Percentiles rank a stretch among this genome's conserved stretches.
phyloP scores from a whole-genome alignment of 306 rosid species.

The Rosa rugosa region DNA sequence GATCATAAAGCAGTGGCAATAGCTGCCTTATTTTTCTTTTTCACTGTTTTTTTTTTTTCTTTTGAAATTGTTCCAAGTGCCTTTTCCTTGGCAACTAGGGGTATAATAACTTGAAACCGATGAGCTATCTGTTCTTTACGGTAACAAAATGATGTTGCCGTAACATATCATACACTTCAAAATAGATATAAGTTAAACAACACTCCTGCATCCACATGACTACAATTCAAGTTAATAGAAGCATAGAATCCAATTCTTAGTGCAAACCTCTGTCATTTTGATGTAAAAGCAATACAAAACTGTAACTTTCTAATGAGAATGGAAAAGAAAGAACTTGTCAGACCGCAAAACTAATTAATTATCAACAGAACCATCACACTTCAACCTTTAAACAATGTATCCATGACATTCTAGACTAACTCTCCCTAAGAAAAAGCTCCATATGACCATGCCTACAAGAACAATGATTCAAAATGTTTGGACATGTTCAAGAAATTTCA shows the following conservation, averaged over 20 bases:
- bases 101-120: neutral
- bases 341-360: neutral
- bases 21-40: neutral
- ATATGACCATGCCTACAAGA: slow-evolving; percentile 7
- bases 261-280: neutral
- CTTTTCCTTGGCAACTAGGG: neutral
- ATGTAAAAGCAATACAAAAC: neutral
- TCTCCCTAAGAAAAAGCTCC: neutral
- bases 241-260: neutral
- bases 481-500: neutral
- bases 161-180: neutral
- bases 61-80: neutral
- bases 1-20: neutral
- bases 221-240: neutral
- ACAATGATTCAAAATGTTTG: neutral
- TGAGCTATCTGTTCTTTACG: neutral
- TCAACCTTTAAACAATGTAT: neutral
- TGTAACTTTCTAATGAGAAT: neutral
- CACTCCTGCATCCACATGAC: neutral
- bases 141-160: neutral
- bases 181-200: neutral
- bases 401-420: neutral
- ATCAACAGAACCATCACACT: neutral
- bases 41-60: neutral
- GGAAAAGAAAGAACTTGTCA: neutral